Percentiles rank a stretch among this genome's conserved stretches.
phyloP scores from a whole-genome alignment of 371 early-diverging fungal species.

The Entomophthora muscae region DNA sequence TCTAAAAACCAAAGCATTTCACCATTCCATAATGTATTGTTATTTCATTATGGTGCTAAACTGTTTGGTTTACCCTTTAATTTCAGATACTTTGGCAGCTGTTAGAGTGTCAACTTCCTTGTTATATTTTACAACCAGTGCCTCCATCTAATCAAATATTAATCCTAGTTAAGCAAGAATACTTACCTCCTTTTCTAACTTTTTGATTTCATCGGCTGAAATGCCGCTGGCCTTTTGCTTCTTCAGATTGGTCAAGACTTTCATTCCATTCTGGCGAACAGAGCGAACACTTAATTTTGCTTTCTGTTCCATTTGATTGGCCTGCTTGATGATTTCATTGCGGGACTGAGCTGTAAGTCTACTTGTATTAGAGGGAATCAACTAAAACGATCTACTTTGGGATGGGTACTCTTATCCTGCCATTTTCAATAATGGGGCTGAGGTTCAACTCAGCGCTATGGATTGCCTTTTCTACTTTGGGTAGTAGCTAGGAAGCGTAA shows the following conservation, averaged over 20 bases:
- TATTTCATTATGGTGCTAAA: too few relatives aligned
- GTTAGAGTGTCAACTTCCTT: background rate
- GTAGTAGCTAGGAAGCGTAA: slow-evolving; percentile 25
- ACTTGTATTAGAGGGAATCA: background rate
- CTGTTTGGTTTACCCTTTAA: background rate
- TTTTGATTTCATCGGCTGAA: slow-evolving; percentile 1
- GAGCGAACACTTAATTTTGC: background rate
- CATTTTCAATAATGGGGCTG: slow-evolving; percentile 57
- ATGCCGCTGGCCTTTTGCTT: slow-evolving; percentile 4
- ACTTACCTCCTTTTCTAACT: slow-evolving; percentile 8
- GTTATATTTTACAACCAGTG: background rate
- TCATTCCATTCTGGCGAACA: slow-evolving; percentile 3
- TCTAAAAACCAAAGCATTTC: too few relatives aligned
- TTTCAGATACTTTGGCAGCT: background rate
- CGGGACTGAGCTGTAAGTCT: slow-evolving; percentile 2
- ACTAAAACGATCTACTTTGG: slow-evolving; percentile 41
- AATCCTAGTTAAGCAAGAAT: background rate
- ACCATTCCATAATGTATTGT: too few relatives aligned
- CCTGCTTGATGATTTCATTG: background rate
- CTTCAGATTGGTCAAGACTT: background rate
- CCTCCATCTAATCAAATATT: background rate
- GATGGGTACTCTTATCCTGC: slow-evolving; percentile 58
- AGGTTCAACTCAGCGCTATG: slow-evolving; percentile 61
- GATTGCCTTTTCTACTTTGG: slow-evolving; percentile 63
- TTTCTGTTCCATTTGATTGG: background rate